A percentile compares a stretch with the other conserved stretches of the same genome.
phyloP scores from a whole-genome alignment of 805 yeast species.

The Candida suzukii region DNA sequence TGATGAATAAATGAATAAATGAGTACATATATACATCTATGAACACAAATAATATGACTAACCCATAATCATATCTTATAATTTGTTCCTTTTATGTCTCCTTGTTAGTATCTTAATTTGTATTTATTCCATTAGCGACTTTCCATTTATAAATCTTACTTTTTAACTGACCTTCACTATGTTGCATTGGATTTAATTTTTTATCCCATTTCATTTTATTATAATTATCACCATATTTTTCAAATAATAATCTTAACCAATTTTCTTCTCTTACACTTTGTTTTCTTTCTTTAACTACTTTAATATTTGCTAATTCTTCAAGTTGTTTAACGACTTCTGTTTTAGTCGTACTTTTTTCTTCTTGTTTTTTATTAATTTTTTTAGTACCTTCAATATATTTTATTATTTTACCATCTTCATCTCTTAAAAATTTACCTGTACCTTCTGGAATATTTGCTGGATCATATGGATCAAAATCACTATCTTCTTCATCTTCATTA shows the following conservation, averaged over 20 bases:
- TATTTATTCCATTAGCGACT: conserved; percentile 15
- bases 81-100: too few relatives aligned
- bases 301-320: conserved; percentile 48
- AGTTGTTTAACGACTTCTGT: conserved; percentile 64
- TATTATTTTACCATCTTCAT: conserved; percentile 58
- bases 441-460: conserved; percentile 67
- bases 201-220: conserved; percentile 89
- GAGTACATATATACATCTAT: too few relatives aligned
- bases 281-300: conserved; percentile 39
- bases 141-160: conserved; percentile 70
- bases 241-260: conserved; percentile 59
- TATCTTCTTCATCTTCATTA: conserved; percentile 23
- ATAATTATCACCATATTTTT: conserved; percentile 83
- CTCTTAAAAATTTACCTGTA: conserved; percentile 69
- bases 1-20: too few relatives aligned
- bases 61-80: too few relatives aligned
- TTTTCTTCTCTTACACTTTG: conserved; percentile 68
- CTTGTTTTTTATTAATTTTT: conserved; percentile 22
- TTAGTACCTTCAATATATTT: conserved; percentile 67
- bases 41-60: too few relatives aligned
- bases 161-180: conserved; percentile 76
- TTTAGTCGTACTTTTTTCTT: conserved; percentile 6
- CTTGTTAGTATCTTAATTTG: too few relatives aligned
- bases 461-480: conserved; percentile 36
- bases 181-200: conserved; percentile 76